Percentiles rank a stretch among this genome's conserved stretches.
Conservation (phyloP, 305 asterid genomes). For the Solanum hybrid region DNA sequence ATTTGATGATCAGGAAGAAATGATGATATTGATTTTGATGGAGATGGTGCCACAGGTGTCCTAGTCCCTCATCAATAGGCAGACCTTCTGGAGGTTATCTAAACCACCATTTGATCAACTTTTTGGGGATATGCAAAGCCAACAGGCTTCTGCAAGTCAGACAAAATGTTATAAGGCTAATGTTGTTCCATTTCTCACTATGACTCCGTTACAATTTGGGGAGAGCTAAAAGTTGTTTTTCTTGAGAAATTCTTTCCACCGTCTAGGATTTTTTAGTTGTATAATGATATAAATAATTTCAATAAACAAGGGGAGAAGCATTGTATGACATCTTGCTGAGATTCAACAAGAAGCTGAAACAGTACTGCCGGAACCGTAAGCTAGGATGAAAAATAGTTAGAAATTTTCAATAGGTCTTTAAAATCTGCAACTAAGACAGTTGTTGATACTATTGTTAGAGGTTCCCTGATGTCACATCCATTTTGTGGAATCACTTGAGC, state of each 20-base stretch:
- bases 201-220: background rate
- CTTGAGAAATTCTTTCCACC: background rate
- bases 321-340: background rate
- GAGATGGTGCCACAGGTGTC: background rate
- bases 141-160: background rate
- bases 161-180: background rate
- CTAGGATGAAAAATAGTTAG: background rate
- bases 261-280: background rate
- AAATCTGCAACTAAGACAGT: background rate
- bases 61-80: background rate
- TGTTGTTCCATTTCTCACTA: background rate
- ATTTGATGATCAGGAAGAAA: background rate
- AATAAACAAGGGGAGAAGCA: background rate
- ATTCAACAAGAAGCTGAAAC: background rate
- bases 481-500: background rate
- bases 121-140: background rate
- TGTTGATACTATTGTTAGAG: background rate
- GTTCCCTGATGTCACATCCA: background rate
- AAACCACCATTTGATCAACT: background rate
- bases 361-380: background rate
- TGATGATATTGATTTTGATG: background rate
- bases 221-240: background rate
- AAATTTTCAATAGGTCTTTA: background rate
- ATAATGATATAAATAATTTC: background rate
- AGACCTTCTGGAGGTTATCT: background rate